Conservation (phyloP, 768 basidiomycete genomes). For the Amanita pallidorosea region DNA sequence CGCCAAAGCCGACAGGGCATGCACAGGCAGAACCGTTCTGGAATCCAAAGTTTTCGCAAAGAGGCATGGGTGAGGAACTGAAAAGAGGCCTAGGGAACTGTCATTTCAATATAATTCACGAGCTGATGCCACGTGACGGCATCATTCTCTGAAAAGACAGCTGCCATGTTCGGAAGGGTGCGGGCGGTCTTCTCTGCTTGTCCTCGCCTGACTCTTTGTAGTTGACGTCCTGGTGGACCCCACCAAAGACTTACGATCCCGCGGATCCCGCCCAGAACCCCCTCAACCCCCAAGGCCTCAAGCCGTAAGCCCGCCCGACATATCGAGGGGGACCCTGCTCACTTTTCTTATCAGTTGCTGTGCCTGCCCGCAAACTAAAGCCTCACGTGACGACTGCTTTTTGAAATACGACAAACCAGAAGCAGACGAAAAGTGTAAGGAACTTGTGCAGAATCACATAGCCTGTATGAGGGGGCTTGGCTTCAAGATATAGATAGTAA, state of each 20-base stretch:
- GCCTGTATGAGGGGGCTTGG: slow-evolving; percentile 88
- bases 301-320: slow-evolving; percentile 56
- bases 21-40: slow-evolving; percentile 47
- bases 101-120: neutral
- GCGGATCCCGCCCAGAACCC: slow-evolving; percentile 78
- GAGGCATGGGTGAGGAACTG: slow-evolving; percentile 1
- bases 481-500: slow-evolving; percentile 56
- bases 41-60: slow-evolving; percentile 51
- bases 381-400: slow-evolving; percentile 91
- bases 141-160: no score
- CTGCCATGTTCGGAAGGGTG: slow-evolving; percentile 33
- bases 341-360: slow-evolving; percentile 60
- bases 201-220: slow-evolving; percentile 11
- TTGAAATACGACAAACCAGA: slow-evolving; percentile 54
- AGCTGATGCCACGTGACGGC: neutral
- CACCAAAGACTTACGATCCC: slow-evolving; percentile 47
- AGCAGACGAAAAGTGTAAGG: slow-evolving; percentile 71
- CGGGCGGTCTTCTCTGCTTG: neutral
- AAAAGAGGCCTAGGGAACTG: neutral
- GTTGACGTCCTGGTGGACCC: slow-evolving; percentile 51
- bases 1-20: slow-evolving; percentile 80
- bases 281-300: slow-evolving; percentile 87
- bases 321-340: neutral
- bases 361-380: slow-evolving; percentile 91
- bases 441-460: slow-evolving; percentile 69